Evolutionary conservation across 2,329 filamentous ascomycete species (phyloP), one percentile per base, ranked within the genome.

Genomic region (Apiospora malaysiana): DNA sequence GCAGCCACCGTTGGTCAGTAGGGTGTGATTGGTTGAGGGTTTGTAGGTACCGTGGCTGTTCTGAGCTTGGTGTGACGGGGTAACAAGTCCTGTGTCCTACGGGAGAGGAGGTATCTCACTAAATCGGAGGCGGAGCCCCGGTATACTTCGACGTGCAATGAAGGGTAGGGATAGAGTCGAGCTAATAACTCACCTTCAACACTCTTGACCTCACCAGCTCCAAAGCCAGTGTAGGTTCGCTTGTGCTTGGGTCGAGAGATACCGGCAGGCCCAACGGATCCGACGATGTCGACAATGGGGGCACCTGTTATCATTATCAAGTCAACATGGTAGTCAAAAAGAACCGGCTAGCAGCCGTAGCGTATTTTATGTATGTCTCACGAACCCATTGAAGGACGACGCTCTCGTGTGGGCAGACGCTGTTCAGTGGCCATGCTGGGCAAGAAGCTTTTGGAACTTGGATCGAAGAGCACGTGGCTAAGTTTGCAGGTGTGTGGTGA

Each of bases 211-310:
- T 99, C 96, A 46, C 89, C 86, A 40, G 94, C 89, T 45, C 94
- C 95, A 79, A 98, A 96, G 10, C 96, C 96, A 12, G 96, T 99
- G 75, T 93, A 93, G n/a, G 95, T 98, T 76, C 96, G 90, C 87
- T 94, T 98, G 85, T 99, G 96, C 85, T 98, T 99, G 65, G 96
- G 96, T 72, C 96, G 89, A 37, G 89, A 90, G 83, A 93, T 91
- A 80, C 97, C 95, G 56, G 91, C 92, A 51, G 94, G 94, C n/a
- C 92, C 92, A 71, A 98, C 90, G 23, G 93, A 92, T 74, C 94
- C 95, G 81, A 93, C 88, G 73, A 98, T 91, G 80, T 97, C 94
- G 74, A 93, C 90, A 76, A 98, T 91, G 66, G 95, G 95, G 76
- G 93, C 93, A 75, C 92, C 65, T 68, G 23, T 40, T 14, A 43